A percentile compares a stretch with the other conserved stretches of the same genome.
phyloP scores from a whole-genome alignment of 2,329 filamentous ascomycete species.

The Diaporthe vexans region DNA sequence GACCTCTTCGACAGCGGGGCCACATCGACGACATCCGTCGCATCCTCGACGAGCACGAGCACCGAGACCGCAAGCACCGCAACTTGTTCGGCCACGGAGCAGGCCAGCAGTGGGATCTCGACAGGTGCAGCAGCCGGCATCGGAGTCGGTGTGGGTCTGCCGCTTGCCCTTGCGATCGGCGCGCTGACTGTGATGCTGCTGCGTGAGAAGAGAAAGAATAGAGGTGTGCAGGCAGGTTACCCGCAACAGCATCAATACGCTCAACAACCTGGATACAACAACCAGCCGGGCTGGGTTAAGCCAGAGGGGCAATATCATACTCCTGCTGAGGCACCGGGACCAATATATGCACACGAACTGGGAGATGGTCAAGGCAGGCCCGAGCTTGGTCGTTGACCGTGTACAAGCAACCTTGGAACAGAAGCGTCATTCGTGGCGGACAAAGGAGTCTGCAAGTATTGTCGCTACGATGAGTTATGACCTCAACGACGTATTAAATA shows the following conservation, averaged over 20 bases:
- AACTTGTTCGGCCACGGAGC: not conserved
- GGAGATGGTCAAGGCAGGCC: not conserved
- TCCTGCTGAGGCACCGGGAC: not conserved
- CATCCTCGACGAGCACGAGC: not conserved
- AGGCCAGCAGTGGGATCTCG: not conserved
- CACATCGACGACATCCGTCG: not conserved
- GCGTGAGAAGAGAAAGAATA: not conserved
- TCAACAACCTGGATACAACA: not conserved
- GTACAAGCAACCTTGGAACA: rapidly evolving
- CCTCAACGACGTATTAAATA: too few relatives aligned
- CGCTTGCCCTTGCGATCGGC: not conserved
- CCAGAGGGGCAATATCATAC: too few relatives aligned
- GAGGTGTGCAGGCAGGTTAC: not conserved
- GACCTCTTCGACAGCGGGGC: conserved; percentile 7
- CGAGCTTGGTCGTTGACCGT: not conserved
- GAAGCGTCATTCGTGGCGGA: not conserved
- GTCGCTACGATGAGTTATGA: too few relatives aligned
- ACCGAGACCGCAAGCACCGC: not conserved
- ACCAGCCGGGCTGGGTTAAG: too few relatives aligned
- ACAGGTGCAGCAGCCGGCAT: conserved; percentile 23
- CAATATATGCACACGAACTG: not conserved
- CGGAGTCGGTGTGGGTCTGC: conserved; percentile 15
- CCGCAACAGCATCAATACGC: not conserved
- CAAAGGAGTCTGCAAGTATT: too few relatives aligned
- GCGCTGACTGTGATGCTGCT: not conserved